Evolutionary conservation across 2,329 filamentous ascomycete species (phyloP).

Genomic region (Cytospora leucostoma): DNA sequence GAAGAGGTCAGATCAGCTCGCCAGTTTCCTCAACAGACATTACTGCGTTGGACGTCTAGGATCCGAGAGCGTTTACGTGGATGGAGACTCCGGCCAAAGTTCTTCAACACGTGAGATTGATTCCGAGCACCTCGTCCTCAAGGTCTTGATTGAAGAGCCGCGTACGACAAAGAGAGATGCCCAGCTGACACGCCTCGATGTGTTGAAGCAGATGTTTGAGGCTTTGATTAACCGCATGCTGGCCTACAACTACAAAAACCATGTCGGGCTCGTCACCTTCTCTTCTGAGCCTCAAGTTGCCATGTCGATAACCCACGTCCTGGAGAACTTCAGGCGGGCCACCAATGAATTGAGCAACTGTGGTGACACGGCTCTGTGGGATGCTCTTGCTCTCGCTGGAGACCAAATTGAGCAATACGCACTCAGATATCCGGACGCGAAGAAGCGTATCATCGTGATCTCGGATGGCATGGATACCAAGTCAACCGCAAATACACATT

Average conservation of each 20-base stretch:
- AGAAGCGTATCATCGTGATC: constrained; percentile 13
- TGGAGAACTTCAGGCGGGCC: constrained; percentile 18
- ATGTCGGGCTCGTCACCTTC: constrained; percentile 15
- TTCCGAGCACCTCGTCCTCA: constrained; percentile 2
- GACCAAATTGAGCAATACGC: constrained; percentile 18
- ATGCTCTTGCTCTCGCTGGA: constrained; percentile 10
- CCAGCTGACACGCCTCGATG: constrained; percentile 3
- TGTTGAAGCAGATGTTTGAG: constrained; percentile 19
- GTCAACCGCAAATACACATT: neutral
- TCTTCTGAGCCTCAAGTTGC: constrained; percentile 4
- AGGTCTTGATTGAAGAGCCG: neutral
- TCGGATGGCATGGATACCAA: constrained; percentile 15
- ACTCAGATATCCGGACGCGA: neutral
- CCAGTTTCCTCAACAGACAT: neutral
- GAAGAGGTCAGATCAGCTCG: neutral
- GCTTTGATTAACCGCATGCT: constrained; percentile 17
- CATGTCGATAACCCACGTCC: constrained; percentile 13
- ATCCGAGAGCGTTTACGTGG: neutral
- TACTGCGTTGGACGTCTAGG: constrained; percentile 10
- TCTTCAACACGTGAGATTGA: neutral
- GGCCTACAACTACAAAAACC: constrained; percentile 16
- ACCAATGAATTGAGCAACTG: neutral
- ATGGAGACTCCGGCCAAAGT: no score
- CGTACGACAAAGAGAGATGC: no score
- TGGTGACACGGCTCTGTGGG: constrained; percentile 19